phyloP scores from a whole-genome alignment of 2,329 filamentous ascomycete genomes.

The Colletotrichum cordylinicola region DNA sequence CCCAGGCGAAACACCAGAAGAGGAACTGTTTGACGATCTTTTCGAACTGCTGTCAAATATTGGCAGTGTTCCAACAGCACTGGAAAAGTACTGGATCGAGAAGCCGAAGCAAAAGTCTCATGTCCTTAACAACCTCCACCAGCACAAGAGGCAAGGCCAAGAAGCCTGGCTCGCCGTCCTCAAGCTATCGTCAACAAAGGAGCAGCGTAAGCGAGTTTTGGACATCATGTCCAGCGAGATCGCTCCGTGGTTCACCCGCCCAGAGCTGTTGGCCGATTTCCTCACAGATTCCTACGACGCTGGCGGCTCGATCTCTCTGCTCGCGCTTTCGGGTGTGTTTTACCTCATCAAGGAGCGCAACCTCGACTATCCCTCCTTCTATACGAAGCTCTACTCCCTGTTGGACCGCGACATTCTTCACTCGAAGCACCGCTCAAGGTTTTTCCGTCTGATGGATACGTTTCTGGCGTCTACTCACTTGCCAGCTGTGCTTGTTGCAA shows the following conservation, averaged over 20 bases:
- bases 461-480: slow-evolving; percentile 93
- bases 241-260: slow-evolving; percentile 86
- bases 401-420: slow-evolving; percentile 87
- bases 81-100: slow-evolving; percentile 72
- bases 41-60: slow-evolving; percentile 70
- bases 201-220: slow-evolving; percentile 81
- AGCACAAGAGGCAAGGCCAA: slow-evolving; percentile 82
- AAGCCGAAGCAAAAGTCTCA: slow-evolving; percentile 72
- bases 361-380: slow-evolving; percentile 95
- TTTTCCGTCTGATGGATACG: slow-evolving; percentile 90
- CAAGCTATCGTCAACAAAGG: slow-evolving; percentile 67
- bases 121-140: slow-evolving; percentile 65
- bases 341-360: slow-evolving; percentile 94
- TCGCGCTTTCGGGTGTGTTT: slow-evolving; percentile 92
- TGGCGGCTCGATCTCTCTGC: slow-evolving; percentile 84
- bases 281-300: slow-evolving; percentile 91
- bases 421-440: slow-evolving; percentile 91
- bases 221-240: slow-evolving; percentile 78
- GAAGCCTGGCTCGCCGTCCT: slow-evolving; percentile 87
- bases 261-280: slow-evolving; percentile 94
- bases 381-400: slow-evolving; percentile 90
- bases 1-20: slow-evolving; percentile 25
- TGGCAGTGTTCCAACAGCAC: slow-evolving; percentile 73
- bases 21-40: slow-evolving; percentile 58
- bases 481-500: slow-evolving; percentile 87